Base-by-base conservation (phyloP, 2,329 filamentous ascomycete species). In the Colletotrichum costaricense region DNA sequence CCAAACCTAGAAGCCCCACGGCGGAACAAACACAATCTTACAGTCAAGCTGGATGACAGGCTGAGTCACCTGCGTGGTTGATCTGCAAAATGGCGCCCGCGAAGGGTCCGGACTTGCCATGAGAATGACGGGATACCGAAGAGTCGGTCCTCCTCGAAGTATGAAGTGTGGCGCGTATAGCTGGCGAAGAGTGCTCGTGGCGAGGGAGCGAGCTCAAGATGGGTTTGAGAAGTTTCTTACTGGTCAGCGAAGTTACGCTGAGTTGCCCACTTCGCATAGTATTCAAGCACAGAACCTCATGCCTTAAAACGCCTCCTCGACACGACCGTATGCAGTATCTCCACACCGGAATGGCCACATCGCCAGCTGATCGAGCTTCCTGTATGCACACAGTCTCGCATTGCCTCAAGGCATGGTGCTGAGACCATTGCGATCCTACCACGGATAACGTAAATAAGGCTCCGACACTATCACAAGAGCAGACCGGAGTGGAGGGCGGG, bases 311-410 rank as follows among this genome's bases (percentile, higher is more conserved):
- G 30, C 22, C 9, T 33, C n/a, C 16, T 46, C 16, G 9, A 22
- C 33, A 11, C 59, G 9, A 52, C 12, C 42, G 16, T 33, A 26
- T 26, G 54, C 16, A 24, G 28, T 67, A 22, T 24, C 19, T 16
- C 6, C 56, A 14, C 24, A 38, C 24, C 28, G 28, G 16, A 19
- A 24, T 30, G 46, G 56, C 22, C 66, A 30, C 24, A n/a, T 63
- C n/a, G 38, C 11, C 24, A 33, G 46, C 11, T 22, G 14, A 56
- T 56, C 26, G 70, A 54, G 70, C 60, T 33, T 59, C n/a, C n/a
- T 64, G 60, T 55, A 66, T 71, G 60, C 52, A 24, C 38, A n/a
- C 11, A 30, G 46, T 49, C 8, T 33, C 30, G 33, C 24, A 59
- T 24, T 26, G 14, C 56, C 54, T 38, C 14, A 30, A 58, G 33